Percentiles rank a stretch among this genome's conserved stretches.
Conservation (phyloP, 257 asterid species). For the Nyctanthes arbortristis region DNA sequence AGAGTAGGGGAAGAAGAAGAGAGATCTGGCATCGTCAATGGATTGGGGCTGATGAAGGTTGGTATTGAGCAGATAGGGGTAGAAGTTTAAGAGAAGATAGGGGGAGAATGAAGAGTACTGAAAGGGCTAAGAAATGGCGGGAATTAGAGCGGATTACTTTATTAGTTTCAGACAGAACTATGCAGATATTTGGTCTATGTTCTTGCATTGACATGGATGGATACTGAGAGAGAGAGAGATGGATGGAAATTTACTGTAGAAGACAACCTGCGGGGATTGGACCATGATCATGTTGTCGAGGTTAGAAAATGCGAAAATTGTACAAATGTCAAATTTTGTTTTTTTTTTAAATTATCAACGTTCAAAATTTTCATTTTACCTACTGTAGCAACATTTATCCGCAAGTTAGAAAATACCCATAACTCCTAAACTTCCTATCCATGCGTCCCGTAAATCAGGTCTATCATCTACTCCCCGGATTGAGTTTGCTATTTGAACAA, state of each 20-base stretch:
- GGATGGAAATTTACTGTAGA: not conserved
- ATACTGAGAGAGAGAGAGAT: not conserved
- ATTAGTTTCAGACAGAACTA: conserved; percentile 57
- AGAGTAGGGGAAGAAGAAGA: conserved; percentile 26
- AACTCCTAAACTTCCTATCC: too few relatives aligned
- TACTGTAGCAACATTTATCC: too few relatives aligned
- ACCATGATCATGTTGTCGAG: too few relatives aligned
- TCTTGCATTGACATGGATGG: conserved; percentile 38
- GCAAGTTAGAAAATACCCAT: too few relatives aligned
- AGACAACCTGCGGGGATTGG: too few relatives aligned
- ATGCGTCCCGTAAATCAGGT: too few relatives aligned
- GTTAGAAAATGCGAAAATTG: too few relatives aligned
- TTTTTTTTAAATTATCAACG: too few relatives aligned
- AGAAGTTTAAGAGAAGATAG: conserved; percentile 37
- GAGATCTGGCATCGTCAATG: conserved; percentile 30
- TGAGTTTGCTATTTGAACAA: too few relatives aligned
- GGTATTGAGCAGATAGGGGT: conserved; percentile 39
- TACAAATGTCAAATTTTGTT: too few relatives aligned
- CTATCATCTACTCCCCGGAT: too few relatives aligned
- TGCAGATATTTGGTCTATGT: conserved; percentile 45
- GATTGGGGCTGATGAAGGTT: conserved; percentile 29
- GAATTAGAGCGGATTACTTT: conserved; percentile 59
- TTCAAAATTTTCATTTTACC: too few relatives aligned
- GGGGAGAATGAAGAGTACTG: conserved; percentile 66
- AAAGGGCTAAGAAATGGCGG: conserved; percentile 62